phyloP scores from a whole-genome alignment of 2,329 filamentous ascomycete genomes.

The Cytospora leucostoma region DNA sequence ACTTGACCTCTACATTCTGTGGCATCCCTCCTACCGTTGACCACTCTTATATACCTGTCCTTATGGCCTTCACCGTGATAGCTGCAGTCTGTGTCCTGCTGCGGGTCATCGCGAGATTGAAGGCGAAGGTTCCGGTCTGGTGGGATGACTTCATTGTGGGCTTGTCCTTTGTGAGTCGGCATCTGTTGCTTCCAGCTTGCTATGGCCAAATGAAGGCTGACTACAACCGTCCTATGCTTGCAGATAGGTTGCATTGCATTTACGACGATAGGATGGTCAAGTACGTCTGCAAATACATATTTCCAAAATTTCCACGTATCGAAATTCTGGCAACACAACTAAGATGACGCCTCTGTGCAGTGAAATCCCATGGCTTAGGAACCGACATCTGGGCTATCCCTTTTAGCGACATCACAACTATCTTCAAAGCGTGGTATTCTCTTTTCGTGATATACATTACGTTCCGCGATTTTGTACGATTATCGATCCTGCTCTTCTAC shows the following conservation, averaged over 20 bases:
- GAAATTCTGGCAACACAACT: background rate
- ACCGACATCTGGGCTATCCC: slow-evolving; percentile 8
- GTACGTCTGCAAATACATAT: background rate
- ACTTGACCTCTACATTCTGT: slow-evolving; percentile 2
- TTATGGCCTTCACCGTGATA: background rate
- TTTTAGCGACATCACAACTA: slow-evolving; percentile 1
- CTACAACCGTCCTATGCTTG: background rate
- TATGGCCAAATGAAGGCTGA: background rate
- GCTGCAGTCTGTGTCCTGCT: slow-evolving; percentile 3
- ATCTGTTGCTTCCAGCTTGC: too few species aligned
- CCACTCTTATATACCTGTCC: background rate
- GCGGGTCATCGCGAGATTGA: slow-evolving; percentile 6
- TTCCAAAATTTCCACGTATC: background rate
- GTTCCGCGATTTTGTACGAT: slow-evolving; percentile 1
- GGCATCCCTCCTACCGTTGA: background rate
- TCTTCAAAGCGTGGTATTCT: slow-evolving; percentile 3
- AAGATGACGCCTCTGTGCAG: background rate
- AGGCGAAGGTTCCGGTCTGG: slow-evolving; percentile 2
- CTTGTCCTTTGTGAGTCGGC: slow-evolving; percentile 7
- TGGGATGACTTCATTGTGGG: slow-evolving; percentile 8
- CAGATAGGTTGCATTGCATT: slow-evolving; percentile 6
- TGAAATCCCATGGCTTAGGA: slow-evolving; percentile 2
- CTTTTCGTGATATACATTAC: slow-evolving; percentile 2
- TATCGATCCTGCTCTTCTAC: slow-evolving; percentile 6
- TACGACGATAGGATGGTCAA: background rate